Conservation (phyloP, 495 filamentous ascomycete species). For the Aspergillus sclerotiicarbonarius region DNA sequence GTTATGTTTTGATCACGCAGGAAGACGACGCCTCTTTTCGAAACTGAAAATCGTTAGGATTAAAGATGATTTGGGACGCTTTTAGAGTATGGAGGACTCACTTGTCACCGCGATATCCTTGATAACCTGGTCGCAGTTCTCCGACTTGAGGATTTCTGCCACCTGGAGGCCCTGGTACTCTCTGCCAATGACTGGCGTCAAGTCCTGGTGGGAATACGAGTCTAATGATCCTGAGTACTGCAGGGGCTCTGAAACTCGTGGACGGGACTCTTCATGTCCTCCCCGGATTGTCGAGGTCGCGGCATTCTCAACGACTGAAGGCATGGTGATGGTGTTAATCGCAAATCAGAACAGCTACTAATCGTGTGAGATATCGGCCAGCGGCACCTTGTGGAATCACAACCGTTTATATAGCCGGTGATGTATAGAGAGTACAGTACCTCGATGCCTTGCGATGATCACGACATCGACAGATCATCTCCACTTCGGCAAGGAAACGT, state of each 20-base stretch:
- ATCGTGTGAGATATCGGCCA: not conserved
- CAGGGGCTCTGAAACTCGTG: slow-evolving; percentile 33
- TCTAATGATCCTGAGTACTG: slow-evolving; percentile 50
- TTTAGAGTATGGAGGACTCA: slow-evolving; percentile 24
- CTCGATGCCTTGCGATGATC: not conserved
- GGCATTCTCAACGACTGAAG: slow-evolving; percentile 11
- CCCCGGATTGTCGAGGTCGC: slow-evolving; percentile 16
- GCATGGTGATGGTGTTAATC: slow-evolving; percentile 13
- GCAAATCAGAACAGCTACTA: not conserved
- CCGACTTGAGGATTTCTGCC: slow-evolving; percentile 49
- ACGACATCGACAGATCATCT: slow-evolving; percentile 1
- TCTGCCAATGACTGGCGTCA: slow-evolving; percentile 61
- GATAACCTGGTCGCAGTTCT: slow-evolving; percentile 49
- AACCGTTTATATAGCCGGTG: not conserved
- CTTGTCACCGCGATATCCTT: slow-evolving; percentile 60
- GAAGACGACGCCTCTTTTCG: slow-evolving; percentile 70
- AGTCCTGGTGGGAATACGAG: slow-evolving; percentile 48
- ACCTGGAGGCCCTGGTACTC: slow-evolving; percentile 56
- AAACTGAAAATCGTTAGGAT: slow-evolving; percentile 48
- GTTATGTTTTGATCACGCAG: slow-evolving; percentile 65
- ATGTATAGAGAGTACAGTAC: not conserved
- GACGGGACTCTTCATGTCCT: slow-evolving; percentile 20
- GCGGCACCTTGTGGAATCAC: not conserved
- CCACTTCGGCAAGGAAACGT: not conserved
- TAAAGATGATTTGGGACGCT: not conserved